These are phyloP conservation scores for Digitaria exilis DNA, from an alignment of 202 grass and related monocot genomes.

Conservation along the genomic window DNA sequence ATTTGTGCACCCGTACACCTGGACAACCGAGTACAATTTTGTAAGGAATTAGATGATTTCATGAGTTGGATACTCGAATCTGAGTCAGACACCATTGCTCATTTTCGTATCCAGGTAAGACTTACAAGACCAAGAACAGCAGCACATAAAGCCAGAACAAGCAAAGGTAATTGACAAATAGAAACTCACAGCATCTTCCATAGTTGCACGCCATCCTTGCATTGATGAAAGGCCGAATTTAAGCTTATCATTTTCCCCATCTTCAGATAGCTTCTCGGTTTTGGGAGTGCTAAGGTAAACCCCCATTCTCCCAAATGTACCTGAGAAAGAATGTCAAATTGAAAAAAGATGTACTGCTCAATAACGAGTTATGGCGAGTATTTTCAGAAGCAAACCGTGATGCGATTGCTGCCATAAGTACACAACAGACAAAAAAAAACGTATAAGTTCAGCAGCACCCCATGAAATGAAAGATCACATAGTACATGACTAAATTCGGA, in stretches of 20 bases:
- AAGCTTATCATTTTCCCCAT: constrained; percentile 67
- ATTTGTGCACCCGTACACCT: not conserved
- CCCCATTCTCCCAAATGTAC: constrained; percentile 64
- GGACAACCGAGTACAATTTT: not conserved
- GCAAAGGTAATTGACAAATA: constrained; percentile 8
- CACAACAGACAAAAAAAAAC: not conserved
- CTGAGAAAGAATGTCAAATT: constrained; percentile 24
- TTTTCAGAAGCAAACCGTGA: constrained; percentile 24
- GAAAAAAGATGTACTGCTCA: constrained; percentile 20
- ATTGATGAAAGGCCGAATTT: constrained; percentile 87
- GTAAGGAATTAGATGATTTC: not conserved
- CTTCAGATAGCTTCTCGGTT: constrained; percentile 86
- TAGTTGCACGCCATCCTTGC: constrained; percentile 95
- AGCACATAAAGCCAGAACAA: not conserved
- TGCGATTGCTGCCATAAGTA: not conserved
- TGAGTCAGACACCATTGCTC: not conserved
- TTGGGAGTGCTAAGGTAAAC: constrained; percentile 93
- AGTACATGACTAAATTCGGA: not conserved
- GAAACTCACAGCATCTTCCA: constrained; percentile 93
- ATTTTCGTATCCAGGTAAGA: not conserved
- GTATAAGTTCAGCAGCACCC: not conserved
- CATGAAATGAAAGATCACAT: not conserved
- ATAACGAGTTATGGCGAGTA: not conserved
- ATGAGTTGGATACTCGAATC: not conserved
- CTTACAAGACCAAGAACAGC: not conserved